Evolutionary conservation across 2,329 filamentous ascomycete genomes (phyloP), one percentile per base, ranked within the genome.

Genomic region (Colletotrichum orbiculare): DNA sequence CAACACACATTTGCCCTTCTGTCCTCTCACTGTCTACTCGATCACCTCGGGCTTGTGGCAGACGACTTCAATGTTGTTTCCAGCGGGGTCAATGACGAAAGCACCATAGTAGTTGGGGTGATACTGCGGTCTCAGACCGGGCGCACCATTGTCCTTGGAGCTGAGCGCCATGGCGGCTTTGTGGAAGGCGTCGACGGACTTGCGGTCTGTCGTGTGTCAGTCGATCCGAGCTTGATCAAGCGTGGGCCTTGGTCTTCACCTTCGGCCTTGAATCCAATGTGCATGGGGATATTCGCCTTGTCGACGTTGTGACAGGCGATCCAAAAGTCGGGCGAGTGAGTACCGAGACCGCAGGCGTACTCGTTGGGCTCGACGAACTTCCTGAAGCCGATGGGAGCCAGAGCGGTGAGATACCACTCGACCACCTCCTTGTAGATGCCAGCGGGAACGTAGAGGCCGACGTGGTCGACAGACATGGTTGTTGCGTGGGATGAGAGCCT

Each of bases 51-150:
- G 65, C 46, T 42, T 57, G 54, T 67, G 67, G 48, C 73, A 76
- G 10, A 83, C 75, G 55, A 77, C 78, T 73, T 86, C 84, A 48
- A 85, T 78, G 67, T 86, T 86, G 69, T 86, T 86, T 0, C 84
- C 83, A 4, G 76, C 72, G 1, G 83, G 82, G 69, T 86, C 83
- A 45, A 78, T 70, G 6, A 85, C 76, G 73, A 82, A 87, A 1
- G 83, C 82, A 2, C 71, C 83, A 56, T 85, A 87, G 70, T 86
- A 86, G 6, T 75, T 75, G 12, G 77, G 70, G 48, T 77, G 76
- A 69, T 84, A 85, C 12, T 82, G 71, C 4, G 76, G 63, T 46
- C 82, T 73, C 11, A 76, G 38, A 0, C 84, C 84, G 0, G 84
- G 84, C 13, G 76, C 71, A 4, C 84, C 84, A 68, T 86, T 85